Evolutionary conservation across 1,284 basidiomycete species (phyloP).

Genomic region (Apiotrichum domesticum): DNA sequence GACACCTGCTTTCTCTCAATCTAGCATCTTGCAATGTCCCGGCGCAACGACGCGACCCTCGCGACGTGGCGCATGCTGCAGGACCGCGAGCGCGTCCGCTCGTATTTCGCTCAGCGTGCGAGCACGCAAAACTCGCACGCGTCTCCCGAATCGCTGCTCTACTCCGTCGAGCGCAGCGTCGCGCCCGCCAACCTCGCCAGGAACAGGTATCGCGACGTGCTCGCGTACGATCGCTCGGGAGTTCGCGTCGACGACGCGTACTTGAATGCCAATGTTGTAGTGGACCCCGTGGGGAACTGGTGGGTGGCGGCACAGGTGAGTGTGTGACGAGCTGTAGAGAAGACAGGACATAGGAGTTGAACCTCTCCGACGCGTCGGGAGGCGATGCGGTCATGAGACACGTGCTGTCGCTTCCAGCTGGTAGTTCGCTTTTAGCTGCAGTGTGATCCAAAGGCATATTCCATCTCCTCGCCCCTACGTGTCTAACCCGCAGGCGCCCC

Average conservation of each 20-base stretch:
- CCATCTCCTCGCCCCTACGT: not conserved
- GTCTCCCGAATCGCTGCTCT: constrained; percentile 18
- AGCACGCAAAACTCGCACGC: not conserved
- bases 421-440: too few relatives aligned
- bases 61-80: constrained; percentile 4
- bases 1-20: too few relatives aligned
- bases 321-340: not conserved
- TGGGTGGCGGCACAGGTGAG: constrained; percentile 44
- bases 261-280: constrained; percentile 41
- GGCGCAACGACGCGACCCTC: too few relatives aligned
- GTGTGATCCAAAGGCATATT: too few relatives aligned
- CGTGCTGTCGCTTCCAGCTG: too few relatives aligned
- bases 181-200: constrained; percentile 1
- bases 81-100: constrained; percentile 3
- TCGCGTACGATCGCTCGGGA: constrained; percentile 41
- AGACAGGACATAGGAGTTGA: too few relatives aligned
- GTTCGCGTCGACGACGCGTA: constrained; percentile 25
- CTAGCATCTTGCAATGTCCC: too few relatives aligned
- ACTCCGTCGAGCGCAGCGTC: constrained; percentile 24
- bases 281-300: constrained; percentile 23
- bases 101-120: not conserved
- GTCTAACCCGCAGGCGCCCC: constrained; percentile 27
- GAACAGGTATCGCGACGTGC: constrained; percentile 40
- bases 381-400: too few relatives aligned
- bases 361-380: too few relatives aligned